These are phyloP conservation scores for Saccharomyces hybrid DNA, from an alignment of 1,139 yeast species.

Conservation along the genomic window DNA sequence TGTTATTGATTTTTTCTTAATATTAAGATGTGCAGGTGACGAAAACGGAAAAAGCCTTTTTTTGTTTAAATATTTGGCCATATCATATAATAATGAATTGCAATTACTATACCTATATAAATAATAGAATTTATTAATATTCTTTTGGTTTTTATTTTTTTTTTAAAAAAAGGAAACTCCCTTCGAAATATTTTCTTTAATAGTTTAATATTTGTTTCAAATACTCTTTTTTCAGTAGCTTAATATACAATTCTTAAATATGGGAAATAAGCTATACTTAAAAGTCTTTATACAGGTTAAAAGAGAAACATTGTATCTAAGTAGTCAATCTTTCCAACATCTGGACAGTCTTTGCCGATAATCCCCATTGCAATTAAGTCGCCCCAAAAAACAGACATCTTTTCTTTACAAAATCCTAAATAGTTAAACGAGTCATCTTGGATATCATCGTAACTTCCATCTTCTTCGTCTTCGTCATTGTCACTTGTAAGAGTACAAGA, in stretches of 20 bases:
- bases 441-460: constrained; percentile 7
- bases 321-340: neutral
- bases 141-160: neutral
- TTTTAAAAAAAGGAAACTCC: too few relatives aligned
- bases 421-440: constrained; percentile 59
- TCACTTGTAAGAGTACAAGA: constrained; percentile 30
- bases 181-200: too few relatives aligned
- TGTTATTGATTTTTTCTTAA: neutral
- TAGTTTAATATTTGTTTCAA: too few relatives aligned
- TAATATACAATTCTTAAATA: too few relatives aligned
- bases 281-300: neutral
- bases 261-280: too few relatives aligned
- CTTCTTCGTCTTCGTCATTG: constrained; percentile 17
- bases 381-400: constrained; percentile 62
- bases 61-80: neutral
- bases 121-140: neutral
- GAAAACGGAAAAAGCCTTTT: neutral
- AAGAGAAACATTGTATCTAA: neutral
- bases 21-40: neutral
- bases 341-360: constrained; percentile 33
- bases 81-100: neutral
- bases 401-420: constrained; percentile 64
- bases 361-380: constrained; percentile 63
- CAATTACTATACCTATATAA: neutral
- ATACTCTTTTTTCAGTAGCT: too few relatives aligned